These are phyloP conservation scores for Musa balbisiana DNA, from an alignment of 202 grass and related monocot species.

Conservation along the genomic window DNA sequence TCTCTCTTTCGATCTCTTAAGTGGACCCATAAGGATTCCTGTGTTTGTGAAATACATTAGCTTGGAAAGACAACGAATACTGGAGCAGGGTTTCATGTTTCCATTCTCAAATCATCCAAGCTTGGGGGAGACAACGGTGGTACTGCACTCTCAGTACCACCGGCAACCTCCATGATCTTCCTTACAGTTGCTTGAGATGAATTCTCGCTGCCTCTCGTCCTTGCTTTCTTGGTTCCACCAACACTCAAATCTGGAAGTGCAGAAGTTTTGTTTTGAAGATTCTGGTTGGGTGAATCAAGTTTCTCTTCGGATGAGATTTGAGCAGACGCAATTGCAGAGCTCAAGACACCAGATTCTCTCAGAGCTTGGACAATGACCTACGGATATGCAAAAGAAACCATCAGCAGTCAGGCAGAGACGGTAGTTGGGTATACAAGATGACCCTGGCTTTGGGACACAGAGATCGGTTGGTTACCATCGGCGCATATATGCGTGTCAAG, in stretches of 20 bases:
- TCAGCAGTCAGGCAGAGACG: neutral
- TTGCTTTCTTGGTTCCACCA: conserved; percentile 8
- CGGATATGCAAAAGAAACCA: conserved; percentile 4
- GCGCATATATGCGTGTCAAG: conserved; percentile 72
- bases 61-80: neutral
- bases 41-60: neutral
- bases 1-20: neutral
- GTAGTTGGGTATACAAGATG: too few species aligned
- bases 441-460: neutral
- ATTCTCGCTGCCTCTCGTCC: neutral
- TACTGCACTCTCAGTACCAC: conserved; percentile 30
- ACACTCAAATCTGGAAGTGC: neutral
- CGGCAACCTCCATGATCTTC: conserved; percentile 44
- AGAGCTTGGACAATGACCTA: conserved; percentile 85
- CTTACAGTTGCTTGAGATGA: conserved; percentile 33
- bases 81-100: neutral
- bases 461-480: conserved; percentile 52
- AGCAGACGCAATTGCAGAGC: conserved; percentile 48
- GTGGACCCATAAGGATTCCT: neutral
- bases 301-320: conserved; percentile 30
- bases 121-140: conserved; percentile 61
- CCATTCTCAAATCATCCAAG: conserved; percentile 21
- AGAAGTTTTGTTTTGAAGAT: conserved; percentile 17
- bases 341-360: conserved; percentile 70
- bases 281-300: conserved; percentile 20